These are phyloP conservation scores for Fallopia convolvulus DNA, from an alignment of 148 eudicot species.

Conservation along the genomic window DNA sequence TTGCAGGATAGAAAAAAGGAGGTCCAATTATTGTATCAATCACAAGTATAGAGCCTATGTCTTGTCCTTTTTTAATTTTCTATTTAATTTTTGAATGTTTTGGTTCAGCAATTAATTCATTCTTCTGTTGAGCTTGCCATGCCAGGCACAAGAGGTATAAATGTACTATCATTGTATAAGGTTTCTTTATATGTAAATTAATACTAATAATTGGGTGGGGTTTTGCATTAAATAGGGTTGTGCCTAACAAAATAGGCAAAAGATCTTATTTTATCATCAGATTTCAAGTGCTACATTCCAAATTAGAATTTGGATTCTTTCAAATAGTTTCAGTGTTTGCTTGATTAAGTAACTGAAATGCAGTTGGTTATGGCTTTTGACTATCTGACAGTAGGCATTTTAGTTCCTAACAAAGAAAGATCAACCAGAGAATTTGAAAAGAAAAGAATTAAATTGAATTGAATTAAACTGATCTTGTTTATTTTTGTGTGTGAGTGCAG, in stretches of 20 bases:
- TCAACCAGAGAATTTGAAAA: background rate
- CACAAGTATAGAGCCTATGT: background rate
- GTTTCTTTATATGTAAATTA: conserved; percentile 16
- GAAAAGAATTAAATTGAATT: background rate
- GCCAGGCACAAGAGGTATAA: conserved; percentile 8
- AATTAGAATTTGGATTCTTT: conserved; percentile 5
- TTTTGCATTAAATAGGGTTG: conserved; percentile 1
- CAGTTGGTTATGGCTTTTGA: conserved; percentile 11
- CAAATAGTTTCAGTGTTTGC: conserved; percentile 18
- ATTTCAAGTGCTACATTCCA: conserved; percentile 9
- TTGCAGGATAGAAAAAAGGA: background rate
- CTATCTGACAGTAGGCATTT: conserved; percentile 8
- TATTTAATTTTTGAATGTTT: background rate
- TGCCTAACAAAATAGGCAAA: background rate
- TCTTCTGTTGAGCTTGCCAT: background rate
- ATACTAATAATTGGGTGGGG: conserved; percentile 12
- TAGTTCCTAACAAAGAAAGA: background rate
- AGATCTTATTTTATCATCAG: background rate
- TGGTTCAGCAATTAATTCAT: conserved; percentile 2
- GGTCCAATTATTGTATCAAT: background rate
- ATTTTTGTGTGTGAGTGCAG: conserved; percentile 29
- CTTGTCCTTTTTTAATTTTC: background rate
- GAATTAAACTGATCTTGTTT: background rate
- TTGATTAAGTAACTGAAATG: conserved; percentile 10
- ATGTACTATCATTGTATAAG: conserved; percentile 8